Evolutionary conservation across 2,329 filamentous ascomycete species (phyloP), one percentile per base, ranked within the genome.

Genomic region (Esteya vermicola): DNA sequence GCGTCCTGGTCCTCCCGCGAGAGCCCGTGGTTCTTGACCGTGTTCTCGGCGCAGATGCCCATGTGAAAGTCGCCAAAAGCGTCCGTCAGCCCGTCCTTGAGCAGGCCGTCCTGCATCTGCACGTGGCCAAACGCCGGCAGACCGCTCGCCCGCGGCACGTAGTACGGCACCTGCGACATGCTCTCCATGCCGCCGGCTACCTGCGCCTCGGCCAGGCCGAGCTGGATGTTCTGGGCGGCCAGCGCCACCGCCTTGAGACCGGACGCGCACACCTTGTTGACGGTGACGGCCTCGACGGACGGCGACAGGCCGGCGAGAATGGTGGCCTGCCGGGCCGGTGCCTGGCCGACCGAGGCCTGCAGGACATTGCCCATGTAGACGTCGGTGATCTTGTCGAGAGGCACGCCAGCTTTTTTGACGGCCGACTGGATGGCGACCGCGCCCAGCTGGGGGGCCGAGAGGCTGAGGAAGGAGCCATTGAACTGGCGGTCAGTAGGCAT

Each of bases 311-410:
- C 88, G 4, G 91, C 85, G 54, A 93, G 89, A 44, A 96, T 81
- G 48, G 76, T 67, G 10, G 91, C 91, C 64, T 98, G 91, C 36
- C 91, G 78, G 19, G 91, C 89, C 2, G 91, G 91, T 1, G 91
- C 76, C 63, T 98, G 91, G 34, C 91, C 91, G 6, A 91, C 72
- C 16, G 73, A 74, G 33, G 72, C 89, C 58, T 86, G 80, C 31
- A 96, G 71, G 9, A 96, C 91, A 54, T 95, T 93, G 56, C 91
- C 91, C 84, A 96, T 93, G 66, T 96, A 96, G 14, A 96, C 85
- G 61, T 93, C 83, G 47, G 80, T 82, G 53, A 96, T 85, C 56
- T 81, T 82, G 26, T 80, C 76, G 39, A 76, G 59, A 2, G 91
- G 88, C 7, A 96, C 72, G 48, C 77, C 79, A 39, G 88, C 93